These are phyloP conservation scores for Alternaria sp. DNA, from an alignment of 2,329 filamentous ascomycete genomes.

Conservation along the genomic window DNA sequence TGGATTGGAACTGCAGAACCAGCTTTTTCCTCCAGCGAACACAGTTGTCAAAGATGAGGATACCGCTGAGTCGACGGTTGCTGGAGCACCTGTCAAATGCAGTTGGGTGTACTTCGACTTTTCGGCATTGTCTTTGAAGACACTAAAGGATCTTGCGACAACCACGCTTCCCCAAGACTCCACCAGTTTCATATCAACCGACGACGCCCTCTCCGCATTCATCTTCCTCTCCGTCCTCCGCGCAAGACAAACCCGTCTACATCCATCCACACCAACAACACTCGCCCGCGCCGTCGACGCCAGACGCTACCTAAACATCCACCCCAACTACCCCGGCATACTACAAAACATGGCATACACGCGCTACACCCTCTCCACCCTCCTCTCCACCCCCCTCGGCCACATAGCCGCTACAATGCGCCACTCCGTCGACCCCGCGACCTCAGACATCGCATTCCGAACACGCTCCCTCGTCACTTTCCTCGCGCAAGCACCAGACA, in stretches of 20 bases:
- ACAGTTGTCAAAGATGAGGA: neutral
- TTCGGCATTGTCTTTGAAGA: conserved; percentile 41
- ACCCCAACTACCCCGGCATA: conserved; percentile 57
- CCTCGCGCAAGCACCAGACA: conserved; percentile 46
- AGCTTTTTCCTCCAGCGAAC: conserved; percentile 32
- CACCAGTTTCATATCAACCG: conserved; percentile 57
- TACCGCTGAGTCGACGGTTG: neutral
- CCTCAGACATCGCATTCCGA: neutral
- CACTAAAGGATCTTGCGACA: conserved; percentile 52
- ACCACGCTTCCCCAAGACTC: conserved; percentile 20
- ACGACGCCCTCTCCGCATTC: conserved; percentile 61
- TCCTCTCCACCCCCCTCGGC: conserved; percentile 40
- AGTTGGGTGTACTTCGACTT: conserved; percentile 59
- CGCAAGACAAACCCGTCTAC: conserved; percentile 50
- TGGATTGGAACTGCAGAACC: conserved; percentile 46
- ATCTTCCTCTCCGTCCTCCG: conserved; percentile 57
- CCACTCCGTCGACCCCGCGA: neutral
- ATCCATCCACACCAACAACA: conserved; percentile 23
- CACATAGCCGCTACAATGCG: neutral
- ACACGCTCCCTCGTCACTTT: conserved; percentile 51
- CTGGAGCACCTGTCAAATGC: conserved; percentile 24
- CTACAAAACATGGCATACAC: conserved; percentile 57
- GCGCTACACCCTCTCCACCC: conserved; percentile 31
- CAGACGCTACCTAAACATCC: conserved; percentile 52
- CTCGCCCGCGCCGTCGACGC: conserved; percentile 60